Conservation (phyloP, 1,284 basidiomycete genomes). For the Sporisorium reilianum region DNA sequence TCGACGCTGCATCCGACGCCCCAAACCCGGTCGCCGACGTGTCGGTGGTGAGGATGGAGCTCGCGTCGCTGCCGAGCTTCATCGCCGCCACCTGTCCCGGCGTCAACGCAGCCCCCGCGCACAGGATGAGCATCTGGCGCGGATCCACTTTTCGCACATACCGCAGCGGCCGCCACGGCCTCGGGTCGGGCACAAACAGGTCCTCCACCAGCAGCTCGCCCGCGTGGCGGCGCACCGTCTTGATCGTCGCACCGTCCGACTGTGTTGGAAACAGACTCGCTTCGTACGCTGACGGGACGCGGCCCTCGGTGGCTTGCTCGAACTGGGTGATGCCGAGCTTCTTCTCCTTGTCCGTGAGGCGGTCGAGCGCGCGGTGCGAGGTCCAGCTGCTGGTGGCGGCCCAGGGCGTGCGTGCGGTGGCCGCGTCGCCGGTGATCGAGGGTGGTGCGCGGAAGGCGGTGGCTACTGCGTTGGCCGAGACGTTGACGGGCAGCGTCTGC, state of each 20-base stretch:
- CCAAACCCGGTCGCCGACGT: slow-evolving; percentile 7
- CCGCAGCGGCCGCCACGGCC: slow-evolving; percentile 61
- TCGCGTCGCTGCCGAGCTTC: slow-evolving; percentile 32
- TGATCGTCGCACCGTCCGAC: slow-evolving; percentile 32
- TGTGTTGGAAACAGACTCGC: slow-evolving; percentile 22
- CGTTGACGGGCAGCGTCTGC: slow-evolving; percentile 34
- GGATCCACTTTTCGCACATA: slow-evolving; percentile 66
- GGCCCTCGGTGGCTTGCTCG: slow-evolving; percentile 48
- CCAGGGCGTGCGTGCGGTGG: slow-evolving; percentile 39
- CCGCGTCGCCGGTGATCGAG: slow-evolving; percentile 33
- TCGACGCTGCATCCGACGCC: slow-evolving; percentile 17
- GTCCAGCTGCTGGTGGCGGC: slow-evolving; percentile 27
- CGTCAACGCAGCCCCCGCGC: slow-evolving; percentile 54
- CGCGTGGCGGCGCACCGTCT: slow-evolving; percentile 8
- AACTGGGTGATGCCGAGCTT: slow-evolving; percentile 51
- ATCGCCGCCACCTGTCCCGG: slow-evolving; percentile 43
- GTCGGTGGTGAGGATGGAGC: slow-evolving; percentile 24
- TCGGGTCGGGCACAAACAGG: slow-evolving; percentile 64
- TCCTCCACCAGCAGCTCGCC: slow-evolving; percentile 43
- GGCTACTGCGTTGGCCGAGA: slow-evolving; percentile 30
- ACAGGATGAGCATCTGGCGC: slow-evolving; percentile 64
- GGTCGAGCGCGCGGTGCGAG: slow-evolving; percentile 48
- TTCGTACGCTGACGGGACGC: slow-evolving; percentile 46
- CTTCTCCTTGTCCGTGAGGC: slow-evolving; percentile 43
- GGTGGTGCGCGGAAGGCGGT: slow-evolving; percentile 34